Evolutionary conservation across 1,284 basidiomycete species (phyloP), one percentile per base, ranked within the genome.

Genomic region (Kalmanozyma brasiliensis): DNA sequence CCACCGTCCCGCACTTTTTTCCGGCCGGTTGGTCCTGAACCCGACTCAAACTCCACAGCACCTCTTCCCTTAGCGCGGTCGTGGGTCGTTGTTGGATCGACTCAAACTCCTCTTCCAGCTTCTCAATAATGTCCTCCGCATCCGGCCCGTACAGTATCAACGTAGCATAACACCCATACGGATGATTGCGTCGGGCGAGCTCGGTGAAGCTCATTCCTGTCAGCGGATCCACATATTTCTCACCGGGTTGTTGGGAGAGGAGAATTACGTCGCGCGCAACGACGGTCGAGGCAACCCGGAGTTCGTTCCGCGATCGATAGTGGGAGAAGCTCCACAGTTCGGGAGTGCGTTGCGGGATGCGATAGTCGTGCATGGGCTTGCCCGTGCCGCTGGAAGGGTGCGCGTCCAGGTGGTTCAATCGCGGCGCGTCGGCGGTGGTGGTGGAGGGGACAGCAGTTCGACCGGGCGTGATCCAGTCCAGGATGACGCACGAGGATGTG

Each of bases 271-370:
- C 94, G 68, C 89, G 88, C 46, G 88, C 90, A 23, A 93, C 81
- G 44, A 89, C 85, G 61, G 84, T 84, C 1, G 86, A 87, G 3
- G 86, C 87, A 2, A 91, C 77, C 73, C 88, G 88, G 19, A 98
- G 84, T 81, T 97, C 93, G 83, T 97, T 97, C 38, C 88, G 84
- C 73, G 90, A 94, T 76, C 89, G 87, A 80, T 97, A 98, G 56
- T 87, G 85, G 36, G 89, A 87, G 82, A 98, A 96, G 1, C 84
- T 88, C 95, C 95, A 98, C 46, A 91, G 87, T 80, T 98, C 95
- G 20, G 90, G 90, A 2, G 35, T 10, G 5, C 66, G 37, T 0
- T 16, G 2, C 0, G 32, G 19, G 11, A n/a, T 20, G 5, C 26
- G 19, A 35, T 53, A 60, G 37, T 45, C 33, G 29, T 55, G 49